Evolutionary conservation across 805 yeast genomes (phyloP), one percentile per base, ranked within the genome.

Genomic region (Grigorovia transvaalensis): DNA sequence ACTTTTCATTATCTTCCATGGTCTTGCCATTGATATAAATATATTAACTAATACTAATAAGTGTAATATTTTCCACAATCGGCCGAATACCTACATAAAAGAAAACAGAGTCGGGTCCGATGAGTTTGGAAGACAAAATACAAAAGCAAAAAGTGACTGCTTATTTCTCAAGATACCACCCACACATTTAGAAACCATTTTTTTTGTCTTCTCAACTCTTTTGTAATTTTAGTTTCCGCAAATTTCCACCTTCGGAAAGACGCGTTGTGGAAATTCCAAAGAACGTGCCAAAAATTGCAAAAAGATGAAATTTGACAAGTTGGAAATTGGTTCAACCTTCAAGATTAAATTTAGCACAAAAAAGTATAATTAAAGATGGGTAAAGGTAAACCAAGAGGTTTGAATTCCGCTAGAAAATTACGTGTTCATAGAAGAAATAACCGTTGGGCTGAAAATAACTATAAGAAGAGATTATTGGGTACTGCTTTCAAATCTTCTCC

Each of bases 401-500:
- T 93, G 78, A 91, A 93, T 88, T 85, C 99, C 75, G 99, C 99
- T 74, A 88, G 99, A 86, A 93, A 93, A 84, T 87, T 93, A 79
- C 90, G 99, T 85, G 89, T 85, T 78, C 95, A 88, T 90, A 90
- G 99, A 80, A 91, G 98, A 23, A 23, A 45, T 47, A 49, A 48
- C 89, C 93, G 96, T 82, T 93, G 99, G 99, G 97, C 99, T 69
- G 99, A 93, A 78, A 84, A 85, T 76, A 78, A 88, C 71, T 95
- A 89, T 83, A 95, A 95, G 85, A 80, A 96, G 78, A 90, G 99
- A 85, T 86, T 93, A 74, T 84, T 93, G 75, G 99, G 99, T 70
- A 93, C 99, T 69, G 96, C 97, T 69, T 93, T 85, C 96, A 93
- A 90, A 83, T 93, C 96, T 63, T 93, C 99, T 72, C 99, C 99